These are phyloP conservation scores for Bremia lactucae DNA, from an alignment of 352 stramenopile species.

Conservation along the genomic window DNA sequence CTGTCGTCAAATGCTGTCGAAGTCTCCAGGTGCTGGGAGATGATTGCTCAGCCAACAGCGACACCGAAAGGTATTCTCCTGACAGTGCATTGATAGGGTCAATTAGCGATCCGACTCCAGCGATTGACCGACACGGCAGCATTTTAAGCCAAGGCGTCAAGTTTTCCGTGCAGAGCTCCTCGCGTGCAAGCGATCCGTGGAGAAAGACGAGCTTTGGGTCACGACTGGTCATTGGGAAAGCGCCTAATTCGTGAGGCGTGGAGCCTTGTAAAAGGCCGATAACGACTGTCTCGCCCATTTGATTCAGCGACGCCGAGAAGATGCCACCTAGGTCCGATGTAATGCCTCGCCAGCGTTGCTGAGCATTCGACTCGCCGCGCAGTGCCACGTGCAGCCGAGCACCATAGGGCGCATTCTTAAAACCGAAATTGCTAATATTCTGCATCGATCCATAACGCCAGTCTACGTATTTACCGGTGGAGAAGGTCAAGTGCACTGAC, in stretches of 20 bases:
- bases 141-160: slow-evolving; percentile 85
- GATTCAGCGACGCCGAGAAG: slow-evolving; percentile 76
- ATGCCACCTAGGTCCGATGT: slow-evolving; percentile 65
- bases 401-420: slow-evolving; percentile 46
- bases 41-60: slow-evolving; percentile 30
- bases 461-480: slow-evolving; percentile 45
- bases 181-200: slow-evolving; percentile 57
- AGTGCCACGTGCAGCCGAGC: slow-evolving; percentile 50
- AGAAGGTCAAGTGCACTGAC: slow-evolving; percentile 58
- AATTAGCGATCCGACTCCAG: slow-evolving; percentile 56
- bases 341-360: slow-evolving; percentile 49
- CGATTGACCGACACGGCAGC: slow-evolving; percentile 57
- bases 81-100: slow-evolving; percentile 67
- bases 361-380: slow-evolving; percentile 8
- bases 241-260: slow-evolving; percentile 4
- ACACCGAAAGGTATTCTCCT: slow-evolving; percentile 55
- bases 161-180: slow-evolving; percentile 85
- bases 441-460: slow-evolving; percentile 31
- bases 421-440: slow-evolving; percentile 5
- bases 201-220: slow-evolving; percentile 23
- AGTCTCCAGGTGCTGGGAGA: slow-evolving; percentile 20
- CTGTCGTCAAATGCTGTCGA: slow-evolving; percentile 48
- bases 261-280: slow-evolving; percentile 7
- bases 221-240: slow-evolving; percentile 2
- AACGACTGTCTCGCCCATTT: slow-evolving; percentile 55